These are phyloP conservation scores for Ceratocystiopsis brevicomis DNA, from an alignment of 2,329 filamentous ascomycete genomes.

Conservation along the genomic window DNA sequence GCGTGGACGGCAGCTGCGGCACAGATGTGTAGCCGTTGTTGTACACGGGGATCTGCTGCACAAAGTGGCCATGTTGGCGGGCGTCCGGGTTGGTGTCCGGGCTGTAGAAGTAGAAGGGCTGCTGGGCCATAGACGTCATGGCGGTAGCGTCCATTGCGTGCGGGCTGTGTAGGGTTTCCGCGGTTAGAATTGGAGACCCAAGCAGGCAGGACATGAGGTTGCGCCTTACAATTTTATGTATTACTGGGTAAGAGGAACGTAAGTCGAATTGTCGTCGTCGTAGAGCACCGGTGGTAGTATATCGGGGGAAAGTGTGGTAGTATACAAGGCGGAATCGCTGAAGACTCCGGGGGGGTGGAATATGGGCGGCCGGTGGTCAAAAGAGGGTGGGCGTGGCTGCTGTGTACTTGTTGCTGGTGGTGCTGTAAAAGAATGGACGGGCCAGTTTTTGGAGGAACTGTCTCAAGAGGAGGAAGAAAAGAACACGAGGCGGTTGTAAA, in stretches of 20 bases:
- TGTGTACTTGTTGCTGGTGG: conserved; percentile 4
- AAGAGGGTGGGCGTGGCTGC: too few species aligned
- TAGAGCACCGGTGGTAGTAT: conserved; percentile 15
- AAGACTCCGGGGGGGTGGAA: too few species aligned
- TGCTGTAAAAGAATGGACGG: conserved; percentile 26
- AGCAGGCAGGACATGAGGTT: background rate
- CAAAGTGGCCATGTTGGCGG: conserved; percentile 59
- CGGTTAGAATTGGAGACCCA: conserved; percentile 4
- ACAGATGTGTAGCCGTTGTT: background rate
- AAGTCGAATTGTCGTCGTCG: conserved; percentile 13
- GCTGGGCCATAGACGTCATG: conserved; percentile 41
- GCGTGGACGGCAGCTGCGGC: conserved; percentile 32
- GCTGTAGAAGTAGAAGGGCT: conserved; percentile 75
- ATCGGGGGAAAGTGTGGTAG: conserved; percentile 7
- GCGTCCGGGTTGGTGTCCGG: conserved; percentile 55
- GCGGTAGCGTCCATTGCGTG: conserved; percentile 46
- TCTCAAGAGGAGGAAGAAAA: too few species aligned
- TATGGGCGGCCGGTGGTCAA: too few species aligned
- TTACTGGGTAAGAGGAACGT: background rate
- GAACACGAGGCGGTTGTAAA: too few species aligned
- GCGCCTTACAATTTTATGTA: background rate
- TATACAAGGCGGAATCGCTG: background rate
- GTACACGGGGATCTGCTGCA: conserved; percentile 13
- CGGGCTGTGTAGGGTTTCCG: background rate
- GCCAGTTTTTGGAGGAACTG: conserved; percentile 11